A percentile compares a stretch with the other conserved stretches of the same genome.
Conservation (phyloP, 2,329 filamentous ascomycete genomes). For the Fonsecaea erecta region DNA sequence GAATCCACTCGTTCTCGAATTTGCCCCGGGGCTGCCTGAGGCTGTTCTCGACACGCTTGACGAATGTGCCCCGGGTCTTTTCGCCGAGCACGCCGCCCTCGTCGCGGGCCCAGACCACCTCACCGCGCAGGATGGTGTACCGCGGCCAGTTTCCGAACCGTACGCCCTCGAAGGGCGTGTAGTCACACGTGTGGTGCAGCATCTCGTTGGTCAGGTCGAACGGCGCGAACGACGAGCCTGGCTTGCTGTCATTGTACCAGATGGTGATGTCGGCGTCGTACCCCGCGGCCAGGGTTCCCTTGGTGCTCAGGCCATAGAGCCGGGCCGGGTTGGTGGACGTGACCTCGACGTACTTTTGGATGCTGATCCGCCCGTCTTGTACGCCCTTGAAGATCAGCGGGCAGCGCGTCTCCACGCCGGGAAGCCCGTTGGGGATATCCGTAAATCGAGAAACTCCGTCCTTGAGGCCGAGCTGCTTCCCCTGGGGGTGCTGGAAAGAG, state of each 20-base stretch:
- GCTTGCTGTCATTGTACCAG: conserved; percentile 43
- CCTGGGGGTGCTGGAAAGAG: conserved; percentile 47
- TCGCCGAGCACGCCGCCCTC: conserved; percentile 15
- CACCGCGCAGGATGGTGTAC: conserved; percentile 42
- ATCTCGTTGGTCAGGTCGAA: conserved; percentile 39
- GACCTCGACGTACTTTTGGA: conserved; percentile 47
- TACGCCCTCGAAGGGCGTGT: conserved; percentile 44
- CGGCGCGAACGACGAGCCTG: neutral
- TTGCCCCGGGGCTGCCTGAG: conserved; percentile 10
- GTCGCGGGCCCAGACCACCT: conserved; percentile 38
- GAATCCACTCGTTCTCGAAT: conserved; percentile 19
- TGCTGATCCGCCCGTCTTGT: conserved; percentile 25
- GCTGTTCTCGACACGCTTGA: conserved; percentile 3
- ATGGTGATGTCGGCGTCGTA: conserved; percentile 52
- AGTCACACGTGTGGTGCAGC: conserved; percentile 44
- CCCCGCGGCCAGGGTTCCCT: conserved; percentile 48
- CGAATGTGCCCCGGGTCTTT: conserved; percentile 2
- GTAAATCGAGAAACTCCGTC: conserved; percentile 40
- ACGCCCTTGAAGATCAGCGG: conserved; percentile 45
- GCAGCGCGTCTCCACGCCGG: conserved; percentile 50
- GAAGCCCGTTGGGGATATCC: conserved; percentile 51
- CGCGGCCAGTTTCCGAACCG: conserved; percentile 43
- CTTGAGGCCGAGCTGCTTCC: conserved; percentile 41
- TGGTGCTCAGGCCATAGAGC: conserved; percentile 48
- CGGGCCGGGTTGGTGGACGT: conserved; percentile 51